phyloP scores from a whole-genome alignment of 441 rosid species.

The Bruguiera hainesii region DNA sequence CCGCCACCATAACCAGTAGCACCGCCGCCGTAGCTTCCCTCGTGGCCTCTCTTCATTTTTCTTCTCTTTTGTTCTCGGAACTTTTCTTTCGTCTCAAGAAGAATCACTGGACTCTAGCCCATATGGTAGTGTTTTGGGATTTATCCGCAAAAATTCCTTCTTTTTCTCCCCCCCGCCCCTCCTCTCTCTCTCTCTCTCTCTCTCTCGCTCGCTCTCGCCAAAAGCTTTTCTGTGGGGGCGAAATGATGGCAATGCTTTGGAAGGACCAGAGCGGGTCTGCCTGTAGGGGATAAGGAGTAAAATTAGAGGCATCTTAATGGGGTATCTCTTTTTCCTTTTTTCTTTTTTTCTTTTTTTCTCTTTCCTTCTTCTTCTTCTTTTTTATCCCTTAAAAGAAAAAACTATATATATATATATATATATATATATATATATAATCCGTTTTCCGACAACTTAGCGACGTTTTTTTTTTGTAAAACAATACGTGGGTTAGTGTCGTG shows the following conservation, averaged over 20 bases:
- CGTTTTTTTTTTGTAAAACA: no score
- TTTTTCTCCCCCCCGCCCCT: no score
- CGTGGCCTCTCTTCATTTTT: conserved; percentile 55
- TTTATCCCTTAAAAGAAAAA: no score
- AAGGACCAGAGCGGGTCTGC: conserved; percentile 14
- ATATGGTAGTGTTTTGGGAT: no score
- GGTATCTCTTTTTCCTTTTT: background rate
- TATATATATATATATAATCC: no score
- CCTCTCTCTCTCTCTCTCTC: no score
- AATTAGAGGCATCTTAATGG: conserved; percentile 43
- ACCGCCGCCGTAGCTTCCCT: conserved; percentile 28
- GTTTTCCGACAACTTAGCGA: background rate
- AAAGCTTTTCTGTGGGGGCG: background rate
- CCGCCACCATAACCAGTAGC: conserved; percentile 1
- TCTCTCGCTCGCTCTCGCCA: no score
- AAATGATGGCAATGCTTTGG: conserved; percentile 28
- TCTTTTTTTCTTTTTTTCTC: background rate
- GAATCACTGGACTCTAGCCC: no score
- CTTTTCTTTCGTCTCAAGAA: no score
- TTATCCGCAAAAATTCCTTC: background rate
- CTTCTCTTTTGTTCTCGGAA: background rate
- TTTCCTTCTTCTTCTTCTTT: no score
- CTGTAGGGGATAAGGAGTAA: conserved; percentile 41
- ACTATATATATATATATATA: no score
- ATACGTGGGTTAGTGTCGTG: no score